A percentile compares a stretch with the other conserved stretches of the same genome.
phyloP scores from a whole-genome alignment of 768 basidiomycete genomes.

The Phaffia tasmanica region DNA sequence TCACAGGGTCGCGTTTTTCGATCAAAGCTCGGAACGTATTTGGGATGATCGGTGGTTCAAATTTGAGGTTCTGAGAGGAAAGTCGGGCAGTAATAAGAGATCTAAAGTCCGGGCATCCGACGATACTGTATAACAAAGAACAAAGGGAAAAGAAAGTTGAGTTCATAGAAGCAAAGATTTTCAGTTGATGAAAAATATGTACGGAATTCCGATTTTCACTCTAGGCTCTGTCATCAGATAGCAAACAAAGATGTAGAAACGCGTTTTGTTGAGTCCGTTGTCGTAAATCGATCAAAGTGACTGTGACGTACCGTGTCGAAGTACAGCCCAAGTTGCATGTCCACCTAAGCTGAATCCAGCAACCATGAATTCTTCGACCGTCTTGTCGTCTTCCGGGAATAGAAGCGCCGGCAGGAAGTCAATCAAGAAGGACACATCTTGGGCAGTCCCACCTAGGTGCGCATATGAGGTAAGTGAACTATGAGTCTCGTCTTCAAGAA shows the following conservation, averaged over 20 bases:
- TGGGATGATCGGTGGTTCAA: conserved; percentile 12
- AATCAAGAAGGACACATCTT: conserved; percentile 68
- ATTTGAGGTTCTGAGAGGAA: background rate
- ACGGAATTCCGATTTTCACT: conserved; percentile 29
- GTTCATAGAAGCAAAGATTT: too few relatives aligned
- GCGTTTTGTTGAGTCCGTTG: too few relatives aligned
- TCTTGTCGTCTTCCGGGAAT: conserved; percentile 55
- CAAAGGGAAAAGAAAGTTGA: too few relatives aligned
- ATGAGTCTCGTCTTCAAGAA: too few relatives aligned
- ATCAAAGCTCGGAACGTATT: conserved; percentile 38
- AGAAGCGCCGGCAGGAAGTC: conserved; percentile 66
- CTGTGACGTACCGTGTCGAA: conserved; percentile 44
- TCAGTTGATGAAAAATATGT: too few relatives aligned
- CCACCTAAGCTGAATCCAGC: conserved; percentile 73
- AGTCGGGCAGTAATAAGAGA: conserved; percentile 13
- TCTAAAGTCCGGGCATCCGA: conserved; percentile 28
- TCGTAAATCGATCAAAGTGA: too few relatives aligned
- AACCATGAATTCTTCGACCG: conserved; percentile 57
- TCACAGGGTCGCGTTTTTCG: conserved; percentile 42
- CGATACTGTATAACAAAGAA: conserved; percentile 22
- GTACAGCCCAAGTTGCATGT: conserved; percentile 65
- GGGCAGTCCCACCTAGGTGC: conserved; percentile 50
- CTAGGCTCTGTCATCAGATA: conserved; percentile 27
- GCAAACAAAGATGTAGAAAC: background rate
- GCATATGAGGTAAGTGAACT: background rate